phyloP scores from a whole-genome alignment of 352 stramenopile genomes.

The Phytophthora pini region DNA sequence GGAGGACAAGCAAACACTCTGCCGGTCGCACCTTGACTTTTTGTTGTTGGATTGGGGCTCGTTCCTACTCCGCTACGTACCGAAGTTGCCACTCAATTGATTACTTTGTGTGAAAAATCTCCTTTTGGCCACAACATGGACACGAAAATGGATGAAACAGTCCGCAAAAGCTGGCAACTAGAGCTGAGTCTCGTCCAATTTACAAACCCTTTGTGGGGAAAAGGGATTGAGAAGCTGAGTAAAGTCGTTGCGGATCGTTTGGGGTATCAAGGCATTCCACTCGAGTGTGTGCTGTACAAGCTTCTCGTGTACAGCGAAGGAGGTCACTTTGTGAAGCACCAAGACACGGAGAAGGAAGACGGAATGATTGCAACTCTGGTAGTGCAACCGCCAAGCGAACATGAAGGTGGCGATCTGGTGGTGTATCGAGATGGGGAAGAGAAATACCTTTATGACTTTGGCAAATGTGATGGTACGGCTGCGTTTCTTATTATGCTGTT shows the following conservation, averaged over 20 bases:
- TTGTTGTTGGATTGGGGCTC: not conserved
- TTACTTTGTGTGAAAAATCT: slow-evolving; percentile 36
- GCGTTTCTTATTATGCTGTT: slow-evolving; percentile 26
- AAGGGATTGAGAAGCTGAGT: slow-evolving; percentile 14
- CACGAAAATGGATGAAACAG: slow-evolving; percentile 27
- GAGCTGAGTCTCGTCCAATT: slow-evolving; percentile 13
- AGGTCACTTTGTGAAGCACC: slow-evolving; percentile 48
- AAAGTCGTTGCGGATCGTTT: slow-evolving; percentile 8
- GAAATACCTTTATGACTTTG: slow-evolving; percentile 26
- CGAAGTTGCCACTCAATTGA: slow-evolving; percentile 10
- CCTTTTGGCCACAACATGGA: slow-evolving; percentile 19
- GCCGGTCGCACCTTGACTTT: not conserved
- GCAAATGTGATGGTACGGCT: slow-evolving; percentile 17
- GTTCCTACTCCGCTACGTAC: slow-evolving; percentile 8
- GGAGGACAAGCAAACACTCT: not conserved
- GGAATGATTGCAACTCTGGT: slow-evolving; percentile 42
- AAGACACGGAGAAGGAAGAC: slow-evolving; percentile 43
- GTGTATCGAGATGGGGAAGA: slow-evolving; percentile 17
- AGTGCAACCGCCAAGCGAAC: slow-evolving; percentile 37
- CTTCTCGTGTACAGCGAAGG: slow-evolving; percentile 54
- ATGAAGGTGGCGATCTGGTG: slow-evolving; percentile 30
- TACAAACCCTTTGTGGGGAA: slow-evolving; percentile 15
- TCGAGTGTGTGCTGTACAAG: slow-evolving; percentile 46
- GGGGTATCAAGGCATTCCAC: slow-evolving; percentile 18
- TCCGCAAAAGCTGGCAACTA: slow-evolving; percentile 33